Evolutionary conservation across 2,329 filamentous ascomycete species (phyloP).

Genomic region (Aspergillus clavatus): DNA sequence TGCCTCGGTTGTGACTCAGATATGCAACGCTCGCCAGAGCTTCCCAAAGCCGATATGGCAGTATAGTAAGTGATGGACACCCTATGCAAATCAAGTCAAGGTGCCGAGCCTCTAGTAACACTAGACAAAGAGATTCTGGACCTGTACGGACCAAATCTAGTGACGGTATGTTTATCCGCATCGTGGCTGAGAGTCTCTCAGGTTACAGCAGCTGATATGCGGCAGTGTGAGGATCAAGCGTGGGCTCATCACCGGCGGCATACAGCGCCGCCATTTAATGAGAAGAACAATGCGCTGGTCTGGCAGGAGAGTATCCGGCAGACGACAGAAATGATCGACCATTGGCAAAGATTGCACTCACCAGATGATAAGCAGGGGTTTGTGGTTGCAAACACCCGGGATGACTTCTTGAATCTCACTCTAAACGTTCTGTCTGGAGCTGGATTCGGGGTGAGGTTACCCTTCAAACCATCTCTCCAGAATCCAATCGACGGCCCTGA

Average conservation of each 20-base stretch:
- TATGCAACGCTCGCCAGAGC: slow-evolving; percentile 9
- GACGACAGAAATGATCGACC: slow-evolving; percentile 27
- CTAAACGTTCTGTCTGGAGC: slow-evolving; percentile 37
- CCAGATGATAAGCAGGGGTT: neutral
- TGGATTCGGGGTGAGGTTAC: slow-evolving; percentile 30
- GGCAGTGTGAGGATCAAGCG: slow-evolving; percentile 26
- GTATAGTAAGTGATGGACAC: slow-evolving; percentile 8
- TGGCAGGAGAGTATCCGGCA: slow-evolving; percentile 36
- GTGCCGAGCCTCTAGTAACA: neutral
- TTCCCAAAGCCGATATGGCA: slow-evolving; percentile 15
- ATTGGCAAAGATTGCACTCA: slow-evolving; percentile 11
- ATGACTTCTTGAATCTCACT: slow-evolving; percentile 33
- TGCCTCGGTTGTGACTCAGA: slow-evolving; percentile 13
- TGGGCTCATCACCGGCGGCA: slow-evolving; percentile 45
- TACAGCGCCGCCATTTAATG: slow-evolving; percentile 42
- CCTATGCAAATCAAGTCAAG: neutral
- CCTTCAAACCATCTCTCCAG: slow-evolving; percentile 13
- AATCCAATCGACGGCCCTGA: slow-evolving; percentile 13
- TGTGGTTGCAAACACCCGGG: slow-evolving; percentile 17
- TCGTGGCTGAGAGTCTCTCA: neutral
- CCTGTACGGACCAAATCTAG: slow-evolving; percentile 32
- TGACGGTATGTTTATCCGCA: slow-evolving; percentile 22
- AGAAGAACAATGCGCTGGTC: slow-evolving; percentile 39
- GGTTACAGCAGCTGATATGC: neutral
- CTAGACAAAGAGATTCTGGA: slow-evolving; percentile 17